These are phyloP conservation scores for Cordyceps farinosa DNA, from an alignment of 2,329 filamentous ascomycete genomes.

Conservation along the genomic window DNA sequence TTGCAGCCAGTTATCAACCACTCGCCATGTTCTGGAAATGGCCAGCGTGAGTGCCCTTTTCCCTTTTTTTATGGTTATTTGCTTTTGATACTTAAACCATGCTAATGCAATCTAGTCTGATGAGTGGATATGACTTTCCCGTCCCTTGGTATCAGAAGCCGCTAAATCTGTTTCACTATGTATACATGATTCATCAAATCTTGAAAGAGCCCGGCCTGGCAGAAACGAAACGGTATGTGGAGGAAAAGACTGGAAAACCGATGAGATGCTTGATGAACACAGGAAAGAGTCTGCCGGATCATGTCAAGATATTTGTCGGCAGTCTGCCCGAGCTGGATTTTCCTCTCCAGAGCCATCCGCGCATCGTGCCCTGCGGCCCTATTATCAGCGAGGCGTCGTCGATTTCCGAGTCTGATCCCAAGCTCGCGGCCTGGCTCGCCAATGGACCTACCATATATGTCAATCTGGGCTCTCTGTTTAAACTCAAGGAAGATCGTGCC, in stretches of 20 bases:
- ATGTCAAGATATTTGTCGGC: constrained; percentile 27
- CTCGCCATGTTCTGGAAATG: constrained; percentile 34
- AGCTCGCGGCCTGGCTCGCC: constrained; percentile 42
- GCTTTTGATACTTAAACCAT: background rate
- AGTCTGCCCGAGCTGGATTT: constrained; percentile 36
- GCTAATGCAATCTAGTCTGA: constrained; percentile 30
- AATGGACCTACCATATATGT: constrained; percentile 43
- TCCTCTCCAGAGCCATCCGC: constrained; percentile 35
- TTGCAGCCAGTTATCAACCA: constrained; percentile 38
- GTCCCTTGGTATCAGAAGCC: constrained; percentile 42
- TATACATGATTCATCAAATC: constrained; percentile 26
- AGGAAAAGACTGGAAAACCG: constrained; percentile 17
- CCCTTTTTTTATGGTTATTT: background rate
- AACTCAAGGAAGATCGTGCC: constrained; percentile 32
- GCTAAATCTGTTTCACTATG: constrained; percentile 38
- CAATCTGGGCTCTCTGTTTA: constrained; percentile 43
- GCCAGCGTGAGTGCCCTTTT: constrained; percentile 32
- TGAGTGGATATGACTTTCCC: constrained; percentile 43
- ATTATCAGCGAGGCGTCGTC: constrained; percentile 36
- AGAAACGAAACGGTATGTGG: constrained; percentile 19
- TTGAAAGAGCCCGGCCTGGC: constrained; percentile 19
- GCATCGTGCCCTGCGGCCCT: constrained; percentile 45
- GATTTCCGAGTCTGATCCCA: constrained; percentile 35
- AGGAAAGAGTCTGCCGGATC: constrained; percentile 18
- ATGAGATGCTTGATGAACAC: constrained; percentile 26